Base-by-base conservation (phyloP, 2,329 filamentous ascomycete genomes). In the Epicoccum sorghinum region DNA sequence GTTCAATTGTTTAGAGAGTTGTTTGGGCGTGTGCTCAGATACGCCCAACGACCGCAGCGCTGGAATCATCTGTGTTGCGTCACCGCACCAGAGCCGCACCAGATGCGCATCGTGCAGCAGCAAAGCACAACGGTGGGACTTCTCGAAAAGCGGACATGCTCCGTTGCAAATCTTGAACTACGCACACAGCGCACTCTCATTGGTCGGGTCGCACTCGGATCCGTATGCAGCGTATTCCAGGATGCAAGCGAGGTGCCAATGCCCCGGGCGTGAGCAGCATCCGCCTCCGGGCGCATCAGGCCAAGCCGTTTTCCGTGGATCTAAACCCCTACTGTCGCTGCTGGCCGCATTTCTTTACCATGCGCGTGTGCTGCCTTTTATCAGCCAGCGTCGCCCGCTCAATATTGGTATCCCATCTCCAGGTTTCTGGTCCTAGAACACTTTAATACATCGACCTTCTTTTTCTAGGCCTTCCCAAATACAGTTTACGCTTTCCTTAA, bases 241-340 rank as follows among this genome's bases (percentile, higher is more conserved):
- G 33, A 32, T 43, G 47, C 42, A 58, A 57, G 57, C 59, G 61
- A 62, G 51, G 32, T 39, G 27, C 44, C 36, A 45, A 49, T 36
- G 51, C 48, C 13, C 51, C 59, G 67, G 65, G 58, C 60, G 52
- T 43, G 39, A 18, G 57, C 48, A 45, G 58, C 35, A 62, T 67
- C 65, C 67, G 62, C 62, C 56, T 66, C 61, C 66, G 60, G 57
- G 39, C 41, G 44, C 47, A 37, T 35, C 52, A 51, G 38, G 66
- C 65, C 66, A 67, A 67, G 61, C 54, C 47, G 35, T 53, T 49
- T 23, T 52, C 57, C 38, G 52, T 58, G 48, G 51, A 54, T 60
- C 47, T 47, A 45, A 62, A 55, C 47, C 57, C 49, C 55, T 56
- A 55, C 57, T 55, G 48, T 60, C 52, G 57, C 47, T 49, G 42